Percentiles rank a stretch among this genome's conserved stretches.
These are phyloP conservation scores for Rosa multiflora DNA, from an alignment of 306 rosid genomes.

Conservation along the genomic window DNA sequence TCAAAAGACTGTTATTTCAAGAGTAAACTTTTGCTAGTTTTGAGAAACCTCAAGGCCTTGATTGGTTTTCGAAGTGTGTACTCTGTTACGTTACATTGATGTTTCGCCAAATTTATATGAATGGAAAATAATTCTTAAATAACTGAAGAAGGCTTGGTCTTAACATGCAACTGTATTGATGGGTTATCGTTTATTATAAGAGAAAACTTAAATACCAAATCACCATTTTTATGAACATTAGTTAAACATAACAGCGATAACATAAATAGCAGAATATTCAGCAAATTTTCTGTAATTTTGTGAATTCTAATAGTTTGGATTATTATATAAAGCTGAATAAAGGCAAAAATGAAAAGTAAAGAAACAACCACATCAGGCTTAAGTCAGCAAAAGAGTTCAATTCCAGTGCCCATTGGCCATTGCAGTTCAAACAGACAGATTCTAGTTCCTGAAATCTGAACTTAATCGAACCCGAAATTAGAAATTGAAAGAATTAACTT, in stretches of 20 bases:
- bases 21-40: neutral
- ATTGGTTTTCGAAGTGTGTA: neutral
- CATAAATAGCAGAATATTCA: neutral
- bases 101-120: neutral
- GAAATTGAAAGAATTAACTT: neutral
- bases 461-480: neutral
- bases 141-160: neutral
- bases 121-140: neutral
- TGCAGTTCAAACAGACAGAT: neutral
- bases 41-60: neutral
- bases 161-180: neutral
- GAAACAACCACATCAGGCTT: neutral
- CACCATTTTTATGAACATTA: neutral
- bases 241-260: neutral
- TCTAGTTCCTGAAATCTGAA: neutral
- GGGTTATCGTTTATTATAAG: neutral
- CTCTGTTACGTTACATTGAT: neutral
- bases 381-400: neutral
- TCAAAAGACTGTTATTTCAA: neutral
- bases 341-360: neutral
- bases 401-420: neutral
- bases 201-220: neutral
- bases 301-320: too few relatives aligned
- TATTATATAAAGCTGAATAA: neutral
- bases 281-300: neutral